Percentiles rank a stretch among this genome's conserved stretches.
These are phyloP conservation scores for Malus hybrid DNA, from an alignment of 331 rosid species.

Conservation along the genomic window DNA sequence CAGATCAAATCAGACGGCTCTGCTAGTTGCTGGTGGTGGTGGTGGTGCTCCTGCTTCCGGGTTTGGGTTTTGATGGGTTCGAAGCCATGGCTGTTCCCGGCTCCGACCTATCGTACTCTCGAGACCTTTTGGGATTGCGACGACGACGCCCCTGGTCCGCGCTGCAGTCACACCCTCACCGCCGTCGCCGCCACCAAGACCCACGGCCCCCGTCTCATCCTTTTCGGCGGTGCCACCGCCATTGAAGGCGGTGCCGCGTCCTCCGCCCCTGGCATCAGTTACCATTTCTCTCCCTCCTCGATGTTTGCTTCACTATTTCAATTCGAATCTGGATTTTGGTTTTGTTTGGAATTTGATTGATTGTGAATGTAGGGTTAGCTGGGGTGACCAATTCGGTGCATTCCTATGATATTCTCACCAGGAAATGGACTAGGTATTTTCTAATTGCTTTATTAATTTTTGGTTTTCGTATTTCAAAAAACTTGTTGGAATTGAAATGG, in stretches of 20 bases:
- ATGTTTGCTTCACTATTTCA: not conserved
- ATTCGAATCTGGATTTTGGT: not conserved
- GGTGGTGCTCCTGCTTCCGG: not conserved
- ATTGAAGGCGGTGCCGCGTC: constrained; percentile 84
- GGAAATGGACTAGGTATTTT: constrained; percentile 88
- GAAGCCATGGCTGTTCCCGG: constrained; percentile 89
- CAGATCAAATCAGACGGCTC: not conserved
- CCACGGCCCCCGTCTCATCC: constrained; percentile 76
- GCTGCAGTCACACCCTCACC: constrained; percentile 85
- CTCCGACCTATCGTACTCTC: constrained; percentile 60
- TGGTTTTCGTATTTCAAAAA: too few species aligned
- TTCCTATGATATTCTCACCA: constrained; percentile 68
- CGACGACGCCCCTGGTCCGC: constrained; percentile 92
- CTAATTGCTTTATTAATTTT: not conserved
- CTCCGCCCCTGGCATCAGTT: constrained; percentile 91
- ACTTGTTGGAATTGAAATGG: constrained; percentile 17
- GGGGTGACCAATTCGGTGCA: constrained; percentile 96
- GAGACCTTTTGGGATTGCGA: constrained; percentile 78
- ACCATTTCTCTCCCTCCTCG: not conserved
- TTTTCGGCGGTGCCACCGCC: constrained; percentile 96
- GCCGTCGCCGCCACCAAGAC: constrained; percentile 85
- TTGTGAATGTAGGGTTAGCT: constrained; percentile 59
- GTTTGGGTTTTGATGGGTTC: constrained; percentile 50
- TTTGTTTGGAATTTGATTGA: not conserved
- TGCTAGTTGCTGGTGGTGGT: not conserved